Conservation (phyloP, 2,329 filamentous ascomycete genomes). For the Clonostachys byssicola region DNA sequence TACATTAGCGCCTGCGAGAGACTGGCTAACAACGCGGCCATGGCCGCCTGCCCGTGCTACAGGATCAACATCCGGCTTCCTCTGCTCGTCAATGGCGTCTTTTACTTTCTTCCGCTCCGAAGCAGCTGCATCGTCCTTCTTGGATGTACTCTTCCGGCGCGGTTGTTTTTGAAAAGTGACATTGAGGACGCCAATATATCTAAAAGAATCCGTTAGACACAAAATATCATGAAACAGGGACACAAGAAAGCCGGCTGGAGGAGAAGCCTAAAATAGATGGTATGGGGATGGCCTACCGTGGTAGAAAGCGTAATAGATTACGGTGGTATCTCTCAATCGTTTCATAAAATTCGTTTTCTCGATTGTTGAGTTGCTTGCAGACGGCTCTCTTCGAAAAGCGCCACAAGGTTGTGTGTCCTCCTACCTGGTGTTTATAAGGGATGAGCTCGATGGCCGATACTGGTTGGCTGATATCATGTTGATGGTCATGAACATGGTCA, state of each 20-base stretch:
- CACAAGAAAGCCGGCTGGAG: not conserved
- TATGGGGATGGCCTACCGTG: slow-evolving; percentile 55
- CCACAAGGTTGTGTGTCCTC: slow-evolving; percentile 94
- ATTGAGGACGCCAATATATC: slow-evolving; percentile 95
- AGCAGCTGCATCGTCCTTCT: slow-evolving; percentile 37
- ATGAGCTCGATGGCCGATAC: slow-evolving; percentile 92
- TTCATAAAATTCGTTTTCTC: slow-evolving; percentile 98
- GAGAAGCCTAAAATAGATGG: slow-evolving; percentile 4
- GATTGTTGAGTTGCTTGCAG: slow-evolving; percentile 96
- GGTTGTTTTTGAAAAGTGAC: slow-evolving; percentile 87
- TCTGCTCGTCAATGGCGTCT: slow-evolving; percentile 9
- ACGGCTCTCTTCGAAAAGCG: slow-evolving; percentile 92
- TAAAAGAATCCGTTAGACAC: slow-evolving; percentile 26
- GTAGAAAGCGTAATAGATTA: slow-evolving; percentile 84
- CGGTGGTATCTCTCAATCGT: slow-evolving; percentile 89
- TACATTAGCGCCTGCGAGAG: slow-evolving; percentile 59
- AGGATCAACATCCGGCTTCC: slow-evolving; percentile 1
- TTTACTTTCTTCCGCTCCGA: slow-evolving; percentile 29
- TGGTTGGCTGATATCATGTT: slow-evolving; percentile 48
- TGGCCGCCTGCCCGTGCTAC: not conserved
- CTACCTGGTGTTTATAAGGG: slow-evolving; percentile 95
- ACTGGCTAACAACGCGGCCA: slow-evolving; percentile 61
- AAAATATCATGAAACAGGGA: not conserved
- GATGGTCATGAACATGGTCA: slow-evolving; percentile 46
- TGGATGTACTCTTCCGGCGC: slow-evolving; percentile 57